phyloP scores from a whole-genome alignment of 345 rosid genomes.

The Laguncularia racemosa region DNA sequence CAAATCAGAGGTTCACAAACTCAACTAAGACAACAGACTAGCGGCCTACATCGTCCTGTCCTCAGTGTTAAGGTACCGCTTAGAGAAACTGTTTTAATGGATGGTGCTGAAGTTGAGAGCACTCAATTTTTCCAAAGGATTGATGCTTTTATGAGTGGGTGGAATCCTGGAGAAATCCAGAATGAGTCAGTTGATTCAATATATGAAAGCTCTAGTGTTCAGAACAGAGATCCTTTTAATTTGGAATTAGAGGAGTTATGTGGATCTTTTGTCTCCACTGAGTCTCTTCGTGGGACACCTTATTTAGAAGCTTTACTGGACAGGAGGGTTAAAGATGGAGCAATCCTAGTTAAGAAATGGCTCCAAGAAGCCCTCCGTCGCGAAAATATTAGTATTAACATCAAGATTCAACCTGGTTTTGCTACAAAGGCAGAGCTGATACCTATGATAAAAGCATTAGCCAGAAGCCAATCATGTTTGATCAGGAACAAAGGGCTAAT shows the following conservation, averaged over 20 bases:
- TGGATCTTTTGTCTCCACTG: constrained; percentile 72
- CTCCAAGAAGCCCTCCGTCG: constrained; percentile 76
- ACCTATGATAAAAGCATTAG: constrained; percentile 55
- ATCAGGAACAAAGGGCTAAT: constrained; percentile 75
- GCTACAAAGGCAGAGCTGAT: constrained; percentile 62
- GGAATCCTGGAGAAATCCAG: constrained; percentile 44
- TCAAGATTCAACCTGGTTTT: constrained; percentile 62
- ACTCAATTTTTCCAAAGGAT: constrained; percentile 44
- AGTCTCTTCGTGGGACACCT: constrained; percentile 73
- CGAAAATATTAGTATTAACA: constrained; percentile 46
- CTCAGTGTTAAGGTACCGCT: constrained; percentile 78
- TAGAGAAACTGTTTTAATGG: constrained; percentile 46
- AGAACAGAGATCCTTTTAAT: constrained; percentile 22
- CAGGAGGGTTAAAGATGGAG: constrained; percentile 80
- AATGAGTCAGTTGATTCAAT: constrained; percentile 25
- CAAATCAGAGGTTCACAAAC: constrained; percentile 39
- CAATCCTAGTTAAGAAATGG: constrained; percentile 83
- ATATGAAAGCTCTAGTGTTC: constrained; percentile 20
- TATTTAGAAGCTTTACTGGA: constrained; percentile 81
- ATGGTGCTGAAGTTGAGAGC: constrained; percentile 28
- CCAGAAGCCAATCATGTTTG: constrained; percentile 51
- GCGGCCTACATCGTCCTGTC: constrained; percentile 49
- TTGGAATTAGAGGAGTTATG: constrained; percentile 31
- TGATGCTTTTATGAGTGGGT: constrained; percentile 64
- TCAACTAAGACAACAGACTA: constrained; percentile 37